Evolutionary conservation across 805 yeast genomes (phyloP).

Genomic region (Candida patagonica): DNA sequence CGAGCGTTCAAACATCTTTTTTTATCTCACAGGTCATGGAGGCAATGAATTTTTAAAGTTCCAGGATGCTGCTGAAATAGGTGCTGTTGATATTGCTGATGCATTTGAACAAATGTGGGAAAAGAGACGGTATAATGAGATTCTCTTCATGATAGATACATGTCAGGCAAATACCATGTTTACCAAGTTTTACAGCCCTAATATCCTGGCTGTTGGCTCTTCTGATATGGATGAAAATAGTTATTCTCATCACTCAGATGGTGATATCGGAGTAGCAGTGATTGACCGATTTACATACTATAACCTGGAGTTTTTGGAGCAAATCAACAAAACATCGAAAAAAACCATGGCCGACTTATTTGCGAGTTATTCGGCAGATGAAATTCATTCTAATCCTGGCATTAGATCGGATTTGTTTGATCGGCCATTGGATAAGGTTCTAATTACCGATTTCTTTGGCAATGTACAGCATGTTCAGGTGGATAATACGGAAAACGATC

Average conservation of each 20-base stretch:
- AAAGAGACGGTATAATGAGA: constrained; percentile 89
- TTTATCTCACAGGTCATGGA: constrained; percentile 97
- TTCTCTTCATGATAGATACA: constrained; percentile 95
- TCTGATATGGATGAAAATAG: constrained; percentile 81
- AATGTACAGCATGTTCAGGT: constrained; percentile 72
- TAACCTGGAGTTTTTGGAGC: constrained; percentile 80
- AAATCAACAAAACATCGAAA: constrained; percentile 64
- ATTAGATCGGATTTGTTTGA: constrained; percentile 70
- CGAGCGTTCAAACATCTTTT: constrained; percentile 86
- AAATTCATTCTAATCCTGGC: constrained; percentile 91
- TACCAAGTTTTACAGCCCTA: constrained; percentile 84
- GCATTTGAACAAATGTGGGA: constrained; percentile 97
- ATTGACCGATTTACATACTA: constrained; percentile 93
- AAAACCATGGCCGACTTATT: constrained; percentile 75
- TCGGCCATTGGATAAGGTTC: constrained; percentile 57
- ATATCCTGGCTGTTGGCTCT: constrained; percentile 87
- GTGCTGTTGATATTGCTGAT: constrained; percentile 91
- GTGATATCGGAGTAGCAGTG: constrained; percentile 94
- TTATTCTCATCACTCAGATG: constrained; percentile 91
- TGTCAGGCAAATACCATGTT: constrained; percentile 99
- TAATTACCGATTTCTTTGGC: constrained; percentile 90
- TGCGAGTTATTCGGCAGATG: constrained; percentile 72
- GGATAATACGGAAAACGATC: constrained; percentile 34
- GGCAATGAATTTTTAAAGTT: constrained; percentile 95
- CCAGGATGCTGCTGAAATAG: constrained; percentile 97